Conservation (phyloP, 441 rosid species). For the Viola pubescens region DNA sequence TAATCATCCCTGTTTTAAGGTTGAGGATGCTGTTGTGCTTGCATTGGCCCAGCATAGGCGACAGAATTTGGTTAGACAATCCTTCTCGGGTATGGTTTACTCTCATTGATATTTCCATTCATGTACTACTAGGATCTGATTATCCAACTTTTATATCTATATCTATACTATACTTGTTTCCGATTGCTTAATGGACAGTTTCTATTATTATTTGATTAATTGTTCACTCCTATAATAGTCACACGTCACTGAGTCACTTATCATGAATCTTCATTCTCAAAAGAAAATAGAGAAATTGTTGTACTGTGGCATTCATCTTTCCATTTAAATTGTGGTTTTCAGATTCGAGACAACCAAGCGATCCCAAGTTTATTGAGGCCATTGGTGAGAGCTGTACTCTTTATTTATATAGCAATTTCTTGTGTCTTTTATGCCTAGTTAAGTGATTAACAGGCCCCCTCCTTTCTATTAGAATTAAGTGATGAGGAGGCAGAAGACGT, state of each 20-base stretch:
- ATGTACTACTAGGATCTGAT: no score
- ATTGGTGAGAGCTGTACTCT: constrained; percentile 47
- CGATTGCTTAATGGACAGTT: no score
- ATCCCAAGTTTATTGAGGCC: constrained; percentile 61
- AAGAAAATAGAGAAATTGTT: no score
- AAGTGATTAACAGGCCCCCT: constrained; percentile 1
- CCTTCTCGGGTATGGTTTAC: constrained; percentile 30
- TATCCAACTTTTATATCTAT: no score
- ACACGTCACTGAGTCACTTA: no score
- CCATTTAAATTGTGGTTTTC: constrained; percentile 19
- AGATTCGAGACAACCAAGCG: constrained; percentile 54
- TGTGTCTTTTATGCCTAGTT: not conserved
- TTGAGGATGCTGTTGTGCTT: constrained; percentile 81
- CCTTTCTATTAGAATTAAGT: constrained; percentile 40
- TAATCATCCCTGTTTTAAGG: constrained; percentile 33
- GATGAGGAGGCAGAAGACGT: constrained; percentile 82
- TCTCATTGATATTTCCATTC: not conserved
- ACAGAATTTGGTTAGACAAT: constrained; percentile 45
- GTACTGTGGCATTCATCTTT: not conserved
- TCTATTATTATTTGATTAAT: no score
- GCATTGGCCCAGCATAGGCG: constrained; percentile 60
- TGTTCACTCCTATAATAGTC: no score
- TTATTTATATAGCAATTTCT: constrained; percentile 7
- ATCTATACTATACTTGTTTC: no score
- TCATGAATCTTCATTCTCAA: no score